Conservation (phyloP, 208 protist genomes). For the Trypanosoma conorhini region DNA sequence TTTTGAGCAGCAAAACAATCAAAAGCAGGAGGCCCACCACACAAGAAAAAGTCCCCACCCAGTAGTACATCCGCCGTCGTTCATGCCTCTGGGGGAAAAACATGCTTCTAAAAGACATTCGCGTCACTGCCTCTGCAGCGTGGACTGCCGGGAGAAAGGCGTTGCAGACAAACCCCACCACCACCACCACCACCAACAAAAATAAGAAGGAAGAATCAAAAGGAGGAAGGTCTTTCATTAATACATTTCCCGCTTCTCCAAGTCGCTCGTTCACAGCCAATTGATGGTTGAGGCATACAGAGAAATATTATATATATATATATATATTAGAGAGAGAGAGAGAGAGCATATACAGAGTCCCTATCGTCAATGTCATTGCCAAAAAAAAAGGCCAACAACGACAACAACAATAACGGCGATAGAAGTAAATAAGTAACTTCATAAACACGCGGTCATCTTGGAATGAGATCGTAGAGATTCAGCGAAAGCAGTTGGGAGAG, state of each 20-base stretch:
- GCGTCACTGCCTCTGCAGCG: background rate
- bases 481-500: conserved; percentile 60
- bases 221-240: background rate
- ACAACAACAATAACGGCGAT: conserved; percentile 3
- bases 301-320: conserved; percentile 6
- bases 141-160: background rate
- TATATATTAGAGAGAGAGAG: conserved; percentile 4
- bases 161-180: too few relatives aligned
- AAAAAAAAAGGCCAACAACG: conserved; percentile 8
- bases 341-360: background rate
- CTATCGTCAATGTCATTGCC: background rate
- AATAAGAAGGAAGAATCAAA: conserved; percentile 7
- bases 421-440: conserved; percentile 1
- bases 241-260: background rate
- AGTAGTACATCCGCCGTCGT: conserved; percentile 84
- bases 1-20: conserved; percentile 59
- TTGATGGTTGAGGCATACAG: background rate
- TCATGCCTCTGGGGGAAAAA: conserved; percentile 34
- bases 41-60: conserved; percentile 74
- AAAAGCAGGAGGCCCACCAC: conserved; percentile 76
- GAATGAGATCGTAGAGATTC: conserved; percentile 81
- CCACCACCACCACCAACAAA: background rate
- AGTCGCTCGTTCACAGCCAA: background rate
- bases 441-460: conserved; percentile 26
- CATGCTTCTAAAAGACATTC: conserved; percentile 15